Conservation (phyloP, 129 eudicot species). For the Pseudognaphalium luteoalbum region DNA sequence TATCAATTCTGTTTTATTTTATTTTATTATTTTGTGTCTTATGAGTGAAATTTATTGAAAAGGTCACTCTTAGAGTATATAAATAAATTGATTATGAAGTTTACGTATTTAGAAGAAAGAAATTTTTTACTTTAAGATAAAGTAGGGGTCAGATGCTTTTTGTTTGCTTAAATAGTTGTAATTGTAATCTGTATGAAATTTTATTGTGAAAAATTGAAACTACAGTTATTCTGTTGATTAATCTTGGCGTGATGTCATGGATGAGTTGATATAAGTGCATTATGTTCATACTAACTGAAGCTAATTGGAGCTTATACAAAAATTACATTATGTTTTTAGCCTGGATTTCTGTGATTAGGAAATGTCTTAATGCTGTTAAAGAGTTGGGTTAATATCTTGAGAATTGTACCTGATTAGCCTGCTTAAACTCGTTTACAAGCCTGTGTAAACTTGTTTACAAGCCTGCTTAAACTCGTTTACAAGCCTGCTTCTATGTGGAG, state of each 20-base stretch:
- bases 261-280: background rate
- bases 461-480: no score
- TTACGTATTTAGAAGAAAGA: background rate
- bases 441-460: no score
- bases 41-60: background rate
- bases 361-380: background rate
- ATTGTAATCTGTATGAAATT: background rate
- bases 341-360: background rate
- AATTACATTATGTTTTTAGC: background rate
- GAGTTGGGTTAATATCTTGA: background rate
- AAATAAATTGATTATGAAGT: background rate
- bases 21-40: no score
- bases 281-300: background rate
- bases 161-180: background rate
- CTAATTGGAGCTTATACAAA: background rate
- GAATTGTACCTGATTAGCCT: background rate
- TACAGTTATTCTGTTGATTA: background rate
- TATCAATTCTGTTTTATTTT: background rate
- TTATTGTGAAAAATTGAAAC: background rate
- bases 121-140: background rate
- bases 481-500: background rate
- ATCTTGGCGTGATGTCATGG: background rate
- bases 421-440: background rate
- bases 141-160: background rate
- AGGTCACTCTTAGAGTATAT: no score